Evolutionary conservation across 352 stramenopile species (phyloP), one percentile per base, ranked within the genome.

Genomic region (Globisporangium barbulae): DNA sequence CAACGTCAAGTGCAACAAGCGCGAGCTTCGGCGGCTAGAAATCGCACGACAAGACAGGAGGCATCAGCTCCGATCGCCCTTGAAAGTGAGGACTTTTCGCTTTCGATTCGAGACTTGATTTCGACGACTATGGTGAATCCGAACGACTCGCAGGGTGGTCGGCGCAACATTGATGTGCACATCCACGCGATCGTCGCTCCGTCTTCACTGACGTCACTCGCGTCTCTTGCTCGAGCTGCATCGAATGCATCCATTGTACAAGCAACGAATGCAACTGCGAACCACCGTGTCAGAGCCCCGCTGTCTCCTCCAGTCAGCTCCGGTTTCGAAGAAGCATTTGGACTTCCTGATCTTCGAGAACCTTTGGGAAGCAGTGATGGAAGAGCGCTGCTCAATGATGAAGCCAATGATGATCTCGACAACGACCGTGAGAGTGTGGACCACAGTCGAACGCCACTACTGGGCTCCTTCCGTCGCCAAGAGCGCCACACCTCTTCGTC

Each of bases 101-200:
- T 89, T 1, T 73, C 71, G 13, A 72, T 93, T 53, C 85, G 85
- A 2, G 83, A 91, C 62, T 60, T 93, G 42, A 89, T 93, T 48
- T 65, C 73, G 0, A 79, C 72, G 0, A 74, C 74, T n/a, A 68
- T 70, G 10, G 71, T 52, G 9, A 48, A 61, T 17, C 53, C 59
- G 8, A 67, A 35, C 6, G 81, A 89, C 6, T 35, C 70, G 0
- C 68, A 53, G 25, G 67, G 76, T 35, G 65, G 66, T 2, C 79
- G 82, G 52, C 83, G 83, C 19, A 93, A 75, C 52, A 93, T 96
- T 47, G 87, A 96, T 63, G 85, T 96, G 2, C 87, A 96, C 66
- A 96, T 96, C 33, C 87, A 96, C 59, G 87, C 87, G 2, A 93
- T 96, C 50, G 79, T 96, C 7, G 78, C 87, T 10, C 84, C 87